Conservation (phyloP, 768 basidiomycete genomes). For the Lanmaoa pseudosensibilis region DNA sequence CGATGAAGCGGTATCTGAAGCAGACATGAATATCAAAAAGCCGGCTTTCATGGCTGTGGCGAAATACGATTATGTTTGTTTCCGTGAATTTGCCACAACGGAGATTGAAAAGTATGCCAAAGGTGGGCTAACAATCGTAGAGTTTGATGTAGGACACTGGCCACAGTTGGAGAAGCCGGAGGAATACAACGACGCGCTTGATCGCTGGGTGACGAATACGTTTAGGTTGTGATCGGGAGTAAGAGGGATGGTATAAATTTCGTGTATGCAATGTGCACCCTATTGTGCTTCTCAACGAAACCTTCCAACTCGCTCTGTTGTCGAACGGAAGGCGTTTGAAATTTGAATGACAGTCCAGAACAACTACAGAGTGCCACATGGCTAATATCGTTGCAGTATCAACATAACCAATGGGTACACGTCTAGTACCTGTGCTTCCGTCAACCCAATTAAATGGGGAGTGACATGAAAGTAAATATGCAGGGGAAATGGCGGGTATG, state of each 20-base stretch:
- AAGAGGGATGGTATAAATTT: not conserved
- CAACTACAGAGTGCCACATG: not conserved
- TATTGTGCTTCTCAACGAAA: not conserved
- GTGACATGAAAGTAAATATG: not conserved
- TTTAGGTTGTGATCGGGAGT: slow-evolving; percentile 13
- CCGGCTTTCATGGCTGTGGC: slow-evolving; percentile 41
- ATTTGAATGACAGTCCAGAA: not conserved
- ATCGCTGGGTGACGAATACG: slow-evolving; percentile 31
- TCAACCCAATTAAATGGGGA: slow-evolving; percentile 4
- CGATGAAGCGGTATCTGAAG: slow-evolving; percentile 22
- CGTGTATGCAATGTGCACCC: not conserved
- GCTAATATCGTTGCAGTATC: slow-evolving; percentile 1
- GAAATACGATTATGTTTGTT: slow-evolving; percentile 36
- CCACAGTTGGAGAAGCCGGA: slow-evolving; percentile 34
- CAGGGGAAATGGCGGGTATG: slow-evolving; percentile 3
- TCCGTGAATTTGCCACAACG: slow-evolving; percentile 23
- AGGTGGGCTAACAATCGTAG: slow-evolving; percentile 30
- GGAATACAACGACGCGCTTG: slow-evolving; percentile 36
- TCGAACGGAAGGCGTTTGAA: not conserved
- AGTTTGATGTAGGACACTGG: slow-evolving; percentile 43
- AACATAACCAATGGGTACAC: slow-evolving; percentile 8
- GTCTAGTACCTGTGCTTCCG: slow-evolving; percentile 30
- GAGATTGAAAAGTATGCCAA: slow-evolving; percentile 29
- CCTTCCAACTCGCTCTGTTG: not conserved
- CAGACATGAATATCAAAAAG: slow-evolving; percentile 29